These are phyloP conservation scores for Sporothrix sp. DNA, from an alignment of 2,329 filamentous ascomycete species.

Conservation along the genomic window DNA sequence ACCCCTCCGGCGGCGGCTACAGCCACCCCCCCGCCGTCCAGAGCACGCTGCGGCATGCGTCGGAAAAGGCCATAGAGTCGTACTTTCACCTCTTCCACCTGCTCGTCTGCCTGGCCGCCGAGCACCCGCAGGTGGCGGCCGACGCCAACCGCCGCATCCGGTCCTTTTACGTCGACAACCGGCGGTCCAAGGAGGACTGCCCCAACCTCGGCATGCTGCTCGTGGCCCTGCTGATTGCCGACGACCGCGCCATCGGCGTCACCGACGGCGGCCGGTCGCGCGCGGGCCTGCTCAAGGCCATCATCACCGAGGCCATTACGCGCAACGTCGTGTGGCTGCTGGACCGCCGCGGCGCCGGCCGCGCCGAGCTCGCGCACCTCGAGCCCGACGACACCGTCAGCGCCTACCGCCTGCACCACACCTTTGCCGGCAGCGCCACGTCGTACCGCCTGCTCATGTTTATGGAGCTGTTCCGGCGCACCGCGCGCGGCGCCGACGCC, in stretches of 20 bases:
- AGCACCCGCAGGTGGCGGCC: slow-evolving; percentile 23
- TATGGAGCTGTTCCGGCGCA: slow-evolving; percentile 38
- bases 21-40: slow-evolving; percentile 19
- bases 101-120: slow-evolving; percentile 35
- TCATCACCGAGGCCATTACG: slow-evolving; percentile 40
- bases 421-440: slow-evolving; percentile 35
- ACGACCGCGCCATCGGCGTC: slow-evolving; percentile 20
- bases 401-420: slow-evolving; percentile 36
- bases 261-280: slow-evolving; percentile 19
- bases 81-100: slow-evolving; percentile 45
- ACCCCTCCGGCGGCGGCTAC: neutral
- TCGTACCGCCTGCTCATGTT: slow-evolving; percentile 45
- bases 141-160: slow-evolving; percentile 32
- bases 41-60: slow-evolving; percentile 36
- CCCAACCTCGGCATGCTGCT: slow-evolving; percentile 41
- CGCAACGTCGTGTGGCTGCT: slow-evolving; percentile 44
- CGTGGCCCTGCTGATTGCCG: slow-evolving; percentile 36
- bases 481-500: slow-evolving; percentile 27
- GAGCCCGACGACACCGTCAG: slow-evolving; percentile 32
- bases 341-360: slow-evolving; percentile 26
- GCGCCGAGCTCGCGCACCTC: slow-evolving; percentile 37
- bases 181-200: slow-evolving; percentile 31
- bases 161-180: slow-evolving; percentile 28
- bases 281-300: slow-evolving; percentile 26
- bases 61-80: slow-evolving; percentile 43